phyloP scores from a whole-genome alignment of 1,284 basidiomycete genomes.

The Tetrapyrgos nigripes region DNA sequence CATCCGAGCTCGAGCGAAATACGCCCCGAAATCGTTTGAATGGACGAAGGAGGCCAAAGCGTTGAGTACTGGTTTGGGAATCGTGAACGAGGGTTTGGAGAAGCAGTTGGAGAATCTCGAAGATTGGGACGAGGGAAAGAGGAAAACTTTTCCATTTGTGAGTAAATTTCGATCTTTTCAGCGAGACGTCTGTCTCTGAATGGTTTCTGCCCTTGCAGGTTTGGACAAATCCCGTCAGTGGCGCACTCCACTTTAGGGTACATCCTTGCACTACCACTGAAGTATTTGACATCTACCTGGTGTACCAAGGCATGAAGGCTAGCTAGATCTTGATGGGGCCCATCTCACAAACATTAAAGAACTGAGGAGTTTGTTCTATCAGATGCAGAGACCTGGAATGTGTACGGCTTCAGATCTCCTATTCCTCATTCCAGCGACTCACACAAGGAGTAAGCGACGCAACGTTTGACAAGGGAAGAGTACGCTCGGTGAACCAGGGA shows the following conservation, averaged over 20 bases:
- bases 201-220: constrained; percentile 42
- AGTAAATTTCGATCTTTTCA: constrained; percentile 31
- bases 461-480: too few relatives aligned
- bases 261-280: constrained; percentile 62
- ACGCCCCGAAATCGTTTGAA: constrained; percentile 77
- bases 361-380: constrained; percentile 69
- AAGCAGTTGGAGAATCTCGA: constrained; percentile 63
- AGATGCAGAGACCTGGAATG: constrained; percentile 80
- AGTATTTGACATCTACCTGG: constrained; percentile 60
- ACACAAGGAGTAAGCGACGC: too few relatives aligned
- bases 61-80: constrained; percentile 71
- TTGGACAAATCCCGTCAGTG: constrained; percentile 85
- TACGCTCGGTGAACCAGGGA: too few relatives aligned
- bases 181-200: not conserved
- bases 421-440: too few relatives aligned
- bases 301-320: constrained; percentile 46
- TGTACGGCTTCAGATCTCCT: too few relatives aligned
- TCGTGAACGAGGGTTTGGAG: constrained; percentile 73
- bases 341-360: constrained; percentile 65
- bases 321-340: constrained; percentile 73
- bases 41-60: constrained; percentile 78
- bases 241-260: constrained; percentile 72
- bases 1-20: constrained; percentile 66
- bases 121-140: constrained; percentile 66
- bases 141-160: constrained; percentile 74